A percentile compares a stretch with the other conserved stretches of the same genome.
phyloP scores from a whole-genome alignment of 208 protist species.

The Zelonia costaricensis region DNA sequence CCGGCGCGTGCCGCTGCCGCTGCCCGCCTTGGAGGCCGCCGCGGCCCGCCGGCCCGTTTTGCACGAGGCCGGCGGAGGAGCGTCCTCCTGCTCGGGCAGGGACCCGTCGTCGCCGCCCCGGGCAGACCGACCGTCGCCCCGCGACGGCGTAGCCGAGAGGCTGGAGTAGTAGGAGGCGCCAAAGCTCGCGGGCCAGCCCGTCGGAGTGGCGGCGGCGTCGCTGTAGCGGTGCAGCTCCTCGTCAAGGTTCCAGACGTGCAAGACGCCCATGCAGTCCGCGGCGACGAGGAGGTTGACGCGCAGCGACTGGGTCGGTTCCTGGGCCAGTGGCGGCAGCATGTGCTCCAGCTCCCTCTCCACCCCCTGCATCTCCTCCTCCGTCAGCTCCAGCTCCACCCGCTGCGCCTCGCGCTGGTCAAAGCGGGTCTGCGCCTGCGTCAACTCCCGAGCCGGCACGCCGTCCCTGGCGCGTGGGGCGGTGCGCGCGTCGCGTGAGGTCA shows the following conservation, averaged over 20 bases:
- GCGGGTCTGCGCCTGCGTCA: conserved; percentile 65
- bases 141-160: conserved; percentile 12
- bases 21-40: conserved; percentile 1
- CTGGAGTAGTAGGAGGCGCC: conserved; percentile 7
- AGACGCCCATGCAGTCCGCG: conserved; percentile 66
- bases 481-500: conserved; percentile 6
- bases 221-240: conserved; percentile 59
- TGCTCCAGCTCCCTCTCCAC: conserved; percentile 67
- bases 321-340: conserved; percentile 68
- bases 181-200: conserved; percentile 21
- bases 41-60: background rate
- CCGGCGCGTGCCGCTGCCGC: conserved; percentile 9
- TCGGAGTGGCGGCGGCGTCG: background rate
- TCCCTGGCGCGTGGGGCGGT: conserved; percentile 32
- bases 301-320: conserved; percentile 61
- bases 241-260: conserved; percentile 90
- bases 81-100: too few species aligned
- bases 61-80: conserved; percentile 3
- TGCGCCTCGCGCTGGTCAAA: conserved; percentile 79
- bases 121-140: conserved; percentile 7
- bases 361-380: conserved; percentile 76
- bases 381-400: conserved; percentile 53
- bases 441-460: conserved; percentile 34
- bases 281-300: conserved; percentile 84
- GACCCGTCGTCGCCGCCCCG: too few species aligned